Conservation (phyloP, 2,329 filamentous ascomycete genomes). For the Dendryphion nanum region DNA sequence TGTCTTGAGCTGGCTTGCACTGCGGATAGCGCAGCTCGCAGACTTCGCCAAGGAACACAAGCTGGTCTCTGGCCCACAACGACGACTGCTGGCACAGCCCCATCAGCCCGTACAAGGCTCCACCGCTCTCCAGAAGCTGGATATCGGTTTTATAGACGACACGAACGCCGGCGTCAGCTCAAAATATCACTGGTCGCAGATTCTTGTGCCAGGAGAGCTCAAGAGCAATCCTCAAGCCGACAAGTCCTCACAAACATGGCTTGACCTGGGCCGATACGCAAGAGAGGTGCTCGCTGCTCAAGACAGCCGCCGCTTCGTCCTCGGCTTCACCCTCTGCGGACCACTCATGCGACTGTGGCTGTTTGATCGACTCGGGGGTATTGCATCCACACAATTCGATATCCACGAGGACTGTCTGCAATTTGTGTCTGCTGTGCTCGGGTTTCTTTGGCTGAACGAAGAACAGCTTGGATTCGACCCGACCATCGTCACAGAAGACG, state of each 20-base stretch:
- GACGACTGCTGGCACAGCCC: not conserved
- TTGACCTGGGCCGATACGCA: not conserved
- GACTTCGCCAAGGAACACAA: not conserved
- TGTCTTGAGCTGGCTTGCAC: not conserved
- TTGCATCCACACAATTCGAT: conserved; percentile 1
- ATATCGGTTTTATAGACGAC: not conserved
- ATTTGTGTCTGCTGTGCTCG: conserved; percentile 34
- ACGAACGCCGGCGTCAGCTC: not conserved
- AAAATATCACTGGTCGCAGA: not conserved
- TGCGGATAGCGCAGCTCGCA: not conserved
- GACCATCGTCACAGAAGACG: conserved; percentile 35
- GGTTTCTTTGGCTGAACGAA: conserved; percentile 44
- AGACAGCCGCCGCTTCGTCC: too few relatives aligned
- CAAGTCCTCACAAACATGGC: not conserved
- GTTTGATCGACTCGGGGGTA: not conserved
- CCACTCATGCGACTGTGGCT: not conserved
- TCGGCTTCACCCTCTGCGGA: too few relatives aligned
- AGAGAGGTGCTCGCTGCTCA: too few relatives aligned
- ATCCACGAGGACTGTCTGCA: not conserved
- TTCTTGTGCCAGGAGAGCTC: too few relatives aligned
- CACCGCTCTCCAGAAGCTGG: not conserved
- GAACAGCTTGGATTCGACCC: conserved; percentile 47
- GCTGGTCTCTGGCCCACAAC: not conserved
- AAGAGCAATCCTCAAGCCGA: not conserved
- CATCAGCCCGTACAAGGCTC: not conserved